Conservation (phyloP, 495 filamentous ascomycete genomes). For the Xylaria grammica region DNA sequence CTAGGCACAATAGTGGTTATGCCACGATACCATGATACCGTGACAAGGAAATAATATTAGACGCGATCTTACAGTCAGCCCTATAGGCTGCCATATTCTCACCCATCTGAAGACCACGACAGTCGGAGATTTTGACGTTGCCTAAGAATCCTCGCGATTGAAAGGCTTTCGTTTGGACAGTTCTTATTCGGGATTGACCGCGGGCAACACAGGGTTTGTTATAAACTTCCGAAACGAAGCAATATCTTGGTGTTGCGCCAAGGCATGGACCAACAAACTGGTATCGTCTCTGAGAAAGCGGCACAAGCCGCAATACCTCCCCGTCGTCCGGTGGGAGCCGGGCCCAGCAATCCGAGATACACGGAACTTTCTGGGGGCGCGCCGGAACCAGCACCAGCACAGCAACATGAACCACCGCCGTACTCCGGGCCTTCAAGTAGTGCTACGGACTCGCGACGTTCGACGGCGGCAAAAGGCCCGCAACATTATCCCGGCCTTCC, state of each 20-base stretch:
- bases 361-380: not conserved
- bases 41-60: too few relatives aligned
- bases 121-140: not conserved
- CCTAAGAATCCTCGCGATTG: not conserved
- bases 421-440: constrained; percentile 50
- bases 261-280: constrained; percentile 12
- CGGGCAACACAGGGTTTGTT: not conserved
- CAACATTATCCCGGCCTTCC: constrained; percentile 53
- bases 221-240: not conserved
- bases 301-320: not conserved
- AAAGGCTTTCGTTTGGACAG: not conserved
- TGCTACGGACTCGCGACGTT: constrained; percentile 29
- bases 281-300: constrained; percentile 9
- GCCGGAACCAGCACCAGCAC: constrained; percentile 2
- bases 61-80: constrained; percentile 7
- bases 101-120: not conserved
- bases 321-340: constrained; percentile 12
- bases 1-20: too few relatives aligned
- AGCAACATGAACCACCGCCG: constrained; percentile 42
- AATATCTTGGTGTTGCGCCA: not conserved
- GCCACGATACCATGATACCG: too few relatives aligned
- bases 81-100: constrained; percentile 18
- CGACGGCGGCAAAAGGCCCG: constrained; percentile 31
- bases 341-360: not conserved
- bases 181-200: not conserved